Base-by-base conservation (phyloP, 176 grass and related monocot species). In the Eleusine indica region DNA sequence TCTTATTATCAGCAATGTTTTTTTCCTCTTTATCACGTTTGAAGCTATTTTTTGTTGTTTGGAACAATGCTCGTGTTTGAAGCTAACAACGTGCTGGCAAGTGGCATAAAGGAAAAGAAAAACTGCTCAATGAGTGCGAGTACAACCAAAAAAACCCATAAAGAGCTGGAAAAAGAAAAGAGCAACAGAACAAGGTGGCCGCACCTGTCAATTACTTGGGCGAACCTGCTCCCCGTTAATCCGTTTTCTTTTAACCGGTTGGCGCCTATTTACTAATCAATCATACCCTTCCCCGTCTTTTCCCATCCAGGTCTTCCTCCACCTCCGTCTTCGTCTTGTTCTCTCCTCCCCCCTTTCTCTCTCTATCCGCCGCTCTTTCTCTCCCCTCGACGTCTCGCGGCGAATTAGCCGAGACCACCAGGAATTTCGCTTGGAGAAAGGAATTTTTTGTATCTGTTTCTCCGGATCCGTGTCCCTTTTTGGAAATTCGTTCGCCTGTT, bases 211-310 rank as follows among this genome's bases (percentile, higher is more conserved):
- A 60, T 49, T 71, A 37, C 66, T 17, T 44, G 37, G 29, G 25
- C 73, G 56, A 60, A 79, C 84, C 76, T 66, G 75, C 76, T 66
- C 37, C 47, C 70, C 16, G 44, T 74, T 80, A 80, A 80, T 86
- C 47, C 4, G 70, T 86, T 68, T 68, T 74, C 16, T 86, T 76
- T 76, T 69, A 75, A 80, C 62, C 61, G 40, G 52, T 5, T 66
- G 75, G 60, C 69, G 37, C 14, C 47, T 71, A 38, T 86, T 67
- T 58, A 78, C 83, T 86, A 78, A 82, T 90, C 78, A 86, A 86
- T 84, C 75, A 57, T 44, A 47, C 7, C 40, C 62, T 3, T 39
- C 6, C 6, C 54, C 11, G 49, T 66, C 64, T 37, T 67, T 41
- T 56, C 72, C 66, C 66, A 40, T 58, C 62, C 84, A 74, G 79